Evolutionary conservation across 2,329 filamentous ascomycete genomes (phyloP).

Genomic region (Hypoxylon sp.): DNA sequence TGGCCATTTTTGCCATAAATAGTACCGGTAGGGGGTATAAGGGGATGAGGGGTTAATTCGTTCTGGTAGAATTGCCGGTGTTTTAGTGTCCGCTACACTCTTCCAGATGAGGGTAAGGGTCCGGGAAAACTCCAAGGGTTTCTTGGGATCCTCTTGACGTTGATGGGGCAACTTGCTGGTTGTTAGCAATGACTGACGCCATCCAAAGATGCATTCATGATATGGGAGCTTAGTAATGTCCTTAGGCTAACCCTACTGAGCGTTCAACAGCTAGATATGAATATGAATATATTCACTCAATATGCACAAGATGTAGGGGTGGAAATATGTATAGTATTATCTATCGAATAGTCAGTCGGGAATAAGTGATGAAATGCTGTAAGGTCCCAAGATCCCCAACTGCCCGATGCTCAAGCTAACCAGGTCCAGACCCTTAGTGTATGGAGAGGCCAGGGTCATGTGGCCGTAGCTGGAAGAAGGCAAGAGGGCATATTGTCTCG

Average conservation of each 20-base stretch:
- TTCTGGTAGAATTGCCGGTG: slow-evolving; percentile 38
- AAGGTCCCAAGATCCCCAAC: neutral
- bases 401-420: slow-evolving; percentile 1
- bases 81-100: slow-evolving; percentile 30
- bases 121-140: slow-evolving; percentile 30
- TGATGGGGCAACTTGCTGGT: neutral
- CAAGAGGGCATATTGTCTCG: neutral
- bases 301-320: too few relatives aligned
- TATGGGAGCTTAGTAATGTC: neutral
- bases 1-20: slow-evolving; percentile 38
- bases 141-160: slow-evolving; percentile 14
- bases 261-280: too few relatives aligned
- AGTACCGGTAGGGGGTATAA: slow-evolving; percentile 30
- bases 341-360: neutral
- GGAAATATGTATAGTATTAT: too few relatives aligned
- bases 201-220: neutral
- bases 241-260: neutral
- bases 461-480: slow-evolving; percentile 1
- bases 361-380: neutral
- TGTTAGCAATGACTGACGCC: neutral
- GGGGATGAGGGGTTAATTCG: slow-evolving; percentile 42
- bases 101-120: slow-evolving; percentile 39
- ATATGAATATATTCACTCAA: too few relatives aligned
- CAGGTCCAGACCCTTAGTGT: slow-evolving; percentile 24
- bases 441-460: slow-evolving; percentile 19